Conservation (phyloP, 805 yeast species). For the Ogataea neopini region DNA sequence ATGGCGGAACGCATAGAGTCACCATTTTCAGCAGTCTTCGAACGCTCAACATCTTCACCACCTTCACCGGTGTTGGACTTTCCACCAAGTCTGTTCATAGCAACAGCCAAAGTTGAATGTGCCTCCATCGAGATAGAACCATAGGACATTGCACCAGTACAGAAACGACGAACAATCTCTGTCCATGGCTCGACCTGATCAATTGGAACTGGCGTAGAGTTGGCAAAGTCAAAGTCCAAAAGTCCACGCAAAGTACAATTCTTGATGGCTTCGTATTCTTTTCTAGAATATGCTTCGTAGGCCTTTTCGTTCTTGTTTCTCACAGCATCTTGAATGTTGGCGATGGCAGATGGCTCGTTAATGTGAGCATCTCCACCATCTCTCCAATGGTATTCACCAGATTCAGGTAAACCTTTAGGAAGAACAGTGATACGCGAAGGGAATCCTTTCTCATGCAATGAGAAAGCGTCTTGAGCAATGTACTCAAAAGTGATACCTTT, state of each 20-base stretch:
- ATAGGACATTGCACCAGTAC: conserved; percentile 99
- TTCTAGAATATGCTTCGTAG: conserved; percentile 84
- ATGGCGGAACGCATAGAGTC: conserved; percentile 99
- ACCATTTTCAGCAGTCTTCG: conserved; percentile 77
- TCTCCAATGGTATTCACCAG: conserved; percentile 98
- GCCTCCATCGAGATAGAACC: conserved; percentile 99
- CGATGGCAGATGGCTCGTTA: conserved; percentile 93
- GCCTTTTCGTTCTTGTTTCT: conserved; percentile 94
- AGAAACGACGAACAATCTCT: conserved; percentile 94
- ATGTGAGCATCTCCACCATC: conserved; percentile 97
- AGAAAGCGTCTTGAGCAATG: conserved; percentile 94
- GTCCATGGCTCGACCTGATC: conserved; percentile 99
- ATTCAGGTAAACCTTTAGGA: conserved; percentile 80
- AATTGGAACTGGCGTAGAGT: conserved; percentile 75
- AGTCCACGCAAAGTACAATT: conserved; percentile 94
- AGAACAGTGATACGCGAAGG: conserved; percentile 73
- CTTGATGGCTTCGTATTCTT: conserved; percentile 88
- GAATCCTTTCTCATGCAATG: conserved; percentile 89
- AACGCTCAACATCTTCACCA: conserved; percentile 96
- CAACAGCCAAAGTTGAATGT: conserved; percentile 95
- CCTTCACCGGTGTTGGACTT: conserved; percentile 99
- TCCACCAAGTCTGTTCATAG: conserved; percentile 97
- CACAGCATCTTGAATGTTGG: conserved; percentile 96
- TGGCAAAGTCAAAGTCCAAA: conserved; percentile 82
- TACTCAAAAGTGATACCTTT: conserved; percentile 94